A percentile compares a stretch with the other conserved stretches of the same genome.
These are phyloP conservation scores for Russula sp. DNA, from an alignment of 768 basidiomycete genomes.

Conservation along the genomic window DNA sequence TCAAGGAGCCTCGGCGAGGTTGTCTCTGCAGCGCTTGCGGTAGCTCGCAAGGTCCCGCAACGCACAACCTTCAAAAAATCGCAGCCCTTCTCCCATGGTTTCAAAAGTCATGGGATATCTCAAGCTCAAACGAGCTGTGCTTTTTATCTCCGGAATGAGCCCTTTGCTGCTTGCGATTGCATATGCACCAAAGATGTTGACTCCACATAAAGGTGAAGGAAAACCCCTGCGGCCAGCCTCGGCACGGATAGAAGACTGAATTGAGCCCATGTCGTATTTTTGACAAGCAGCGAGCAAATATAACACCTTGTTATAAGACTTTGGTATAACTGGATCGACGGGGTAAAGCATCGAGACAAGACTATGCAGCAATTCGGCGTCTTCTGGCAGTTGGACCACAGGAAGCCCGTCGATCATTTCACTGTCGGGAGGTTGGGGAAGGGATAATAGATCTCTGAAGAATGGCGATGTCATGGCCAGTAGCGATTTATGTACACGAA, in stretches of 20 bases:
- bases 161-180: slow-evolving; percentile 9
- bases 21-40: slow-evolving; percentile 1
- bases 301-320: neutral
- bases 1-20: neutral
- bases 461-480: slow-evolving; percentile 7
- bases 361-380: neutral
- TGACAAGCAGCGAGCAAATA: slow-evolving; percentile 15
- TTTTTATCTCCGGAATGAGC: neutral
- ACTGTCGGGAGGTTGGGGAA: neutral
- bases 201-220: neutral
- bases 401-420: slow-evolving; percentile 1
- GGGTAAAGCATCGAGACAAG: slow-evolving; percentile 9
- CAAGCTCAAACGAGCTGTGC: neutral
- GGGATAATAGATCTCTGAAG: slow-evolving; percentile 2
- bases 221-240: neutral
- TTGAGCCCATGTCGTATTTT: slow-evolving; percentile 23
- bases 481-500: slow-evolving; percentile 4
- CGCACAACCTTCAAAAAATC: slow-evolving; percentile 1
- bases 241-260: slow-evolving; percentile 2
- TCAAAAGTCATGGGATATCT: neutral
- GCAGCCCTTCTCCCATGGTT: neutral
- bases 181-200: slow-evolving; percentile 11
- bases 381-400: neutral
- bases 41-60: neutral
- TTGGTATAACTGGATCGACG: neutral